Evolutionary conservation across 805 yeast species (phyloP).

Genomic region (Metschnikowia santaceciliae): DNA sequence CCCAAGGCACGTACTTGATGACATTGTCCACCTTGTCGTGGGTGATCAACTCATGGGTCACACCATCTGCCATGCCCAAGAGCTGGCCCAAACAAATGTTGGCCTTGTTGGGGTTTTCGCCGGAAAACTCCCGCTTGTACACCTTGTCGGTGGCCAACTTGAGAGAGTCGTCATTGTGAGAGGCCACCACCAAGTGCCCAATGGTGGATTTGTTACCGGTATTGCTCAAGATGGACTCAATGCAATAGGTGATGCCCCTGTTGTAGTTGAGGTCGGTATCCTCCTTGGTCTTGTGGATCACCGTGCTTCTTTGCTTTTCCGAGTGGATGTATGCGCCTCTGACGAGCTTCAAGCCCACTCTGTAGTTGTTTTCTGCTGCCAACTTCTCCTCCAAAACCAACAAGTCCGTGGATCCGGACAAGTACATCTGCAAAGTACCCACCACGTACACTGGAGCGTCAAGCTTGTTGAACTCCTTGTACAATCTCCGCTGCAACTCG

Average conservation of each 20-base stretch:
- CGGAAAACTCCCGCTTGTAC: constrained; percentile 15
- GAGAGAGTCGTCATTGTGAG: constrained; percentile 83
- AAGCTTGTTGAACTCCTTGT: constrained; percentile 63
- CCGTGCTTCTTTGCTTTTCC: constrained; percentile 63
- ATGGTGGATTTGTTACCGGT: constrained; percentile 45
- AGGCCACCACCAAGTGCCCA: constrained; percentile 84
- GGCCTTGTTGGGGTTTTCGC: constrained; percentile 29
- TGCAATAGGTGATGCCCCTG: constrained; percentile 58
- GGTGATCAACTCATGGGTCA: constrained; percentile 68
- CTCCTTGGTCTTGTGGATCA: constrained; percentile 70
- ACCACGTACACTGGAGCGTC: constrained; percentile 62
- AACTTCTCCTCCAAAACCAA: constrained; percentile 58
- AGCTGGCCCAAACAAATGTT: constrained; percentile 86
- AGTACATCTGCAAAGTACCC: constrained; percentile 92
- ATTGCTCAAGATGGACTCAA: constrained; percentile 52
- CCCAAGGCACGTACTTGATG: constrained; percentile 96
- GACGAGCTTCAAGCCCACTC: constrained; percentile 83
- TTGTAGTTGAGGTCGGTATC: constrained; percentile 81
- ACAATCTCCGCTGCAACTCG: constrained; percentile 78
- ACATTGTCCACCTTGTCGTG: constrained; percentile 66
- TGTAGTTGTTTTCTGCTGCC: constrained; percentile 60
- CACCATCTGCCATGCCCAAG: constrained; percentile 92
- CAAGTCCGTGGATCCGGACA: constrained; percentile 63
- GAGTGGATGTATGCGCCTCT: constrained; percentile 95
- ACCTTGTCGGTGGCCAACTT: constrained; percentile 62